Percentiles rank a stretch among this genome's conserved stretches.
Conservation (phyloP, 768 basidiomycete species). For the Mycena latifolia region DNA sequence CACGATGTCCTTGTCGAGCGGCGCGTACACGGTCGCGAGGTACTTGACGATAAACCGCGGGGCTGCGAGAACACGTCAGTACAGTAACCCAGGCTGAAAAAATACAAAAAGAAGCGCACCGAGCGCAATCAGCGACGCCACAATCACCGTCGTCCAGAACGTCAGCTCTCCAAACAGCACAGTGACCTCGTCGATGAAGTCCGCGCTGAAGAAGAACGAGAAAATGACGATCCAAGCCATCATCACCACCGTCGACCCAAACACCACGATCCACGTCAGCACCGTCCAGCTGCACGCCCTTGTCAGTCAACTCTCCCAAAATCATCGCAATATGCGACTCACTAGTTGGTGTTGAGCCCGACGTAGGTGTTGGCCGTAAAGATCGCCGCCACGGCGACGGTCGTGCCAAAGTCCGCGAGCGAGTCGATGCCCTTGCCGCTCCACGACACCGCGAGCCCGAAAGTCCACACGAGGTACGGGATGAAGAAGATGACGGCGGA, state of each 20-base stretch:
- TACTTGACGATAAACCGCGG: slow-evolving; percentile 89
- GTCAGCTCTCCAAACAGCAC: slow-evolving; percentile 82
- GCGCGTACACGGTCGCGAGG: slow-evolving; percentile 75
- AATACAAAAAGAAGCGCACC: slow-evolving; percentile 56
- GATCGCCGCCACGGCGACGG: slow-evolving; percentile 89
- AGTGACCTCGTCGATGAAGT: slow-evolving; percentile 79
- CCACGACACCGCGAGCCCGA: slow-evolving; percentile 77
- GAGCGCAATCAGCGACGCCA: slow-evolving; percentile 79
- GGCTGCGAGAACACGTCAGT: slow-evolving; percentile 52
- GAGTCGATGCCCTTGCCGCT: slow-evolving; percentile 85
- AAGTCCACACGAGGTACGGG: slow-evolving; percentile 80
- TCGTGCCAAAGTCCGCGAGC: slow-evolving; percentile 91
- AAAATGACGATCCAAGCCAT: slow-evolving; percentile 91
- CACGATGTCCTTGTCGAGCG: slow-evolving; percentile 90
- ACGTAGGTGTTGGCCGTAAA: slow-evolving; percentile 92
- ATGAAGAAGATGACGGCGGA: slow-evolving; percentile 90
- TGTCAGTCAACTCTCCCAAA: slow-evolving; percentile 37
- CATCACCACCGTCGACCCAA: slow-evolving; percentile 87
- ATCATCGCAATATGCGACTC: slow-evolving; percentile 51
- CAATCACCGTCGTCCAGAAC: slow-evolving; percentile 86
- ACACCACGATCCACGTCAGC: slow-evolving; percentile 85
- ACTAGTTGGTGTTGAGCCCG: slow-evolving; percentile 92
- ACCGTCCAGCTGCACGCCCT: slow-evolving; percentile 74
- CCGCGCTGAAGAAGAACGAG: slow-evolving; percentile 79
- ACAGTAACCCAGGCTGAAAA: slow-evolving; percentile 5